Base-by-base conservation (phyloP, 2,329 filamentous ascomycete species). In the Dissoconium aciculare region DNA sequence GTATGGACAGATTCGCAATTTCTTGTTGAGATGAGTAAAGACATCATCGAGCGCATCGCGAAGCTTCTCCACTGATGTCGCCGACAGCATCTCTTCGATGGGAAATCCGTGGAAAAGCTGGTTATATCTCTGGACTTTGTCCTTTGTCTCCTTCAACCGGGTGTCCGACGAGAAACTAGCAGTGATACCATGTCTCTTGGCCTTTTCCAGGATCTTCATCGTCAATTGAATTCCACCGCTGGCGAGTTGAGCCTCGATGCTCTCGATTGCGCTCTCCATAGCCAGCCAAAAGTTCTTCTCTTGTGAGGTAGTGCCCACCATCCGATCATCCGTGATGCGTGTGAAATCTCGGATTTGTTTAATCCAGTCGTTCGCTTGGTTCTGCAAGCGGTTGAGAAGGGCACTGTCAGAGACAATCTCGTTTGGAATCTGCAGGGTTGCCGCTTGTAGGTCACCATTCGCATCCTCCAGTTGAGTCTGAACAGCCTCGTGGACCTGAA, bases 251-350 rank as follows among this genome's bases (percentile, higher is more conserved):
- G 68, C 71, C 54, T 94, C 87, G 36, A 99, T 93, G 15, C 78
- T 78, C 53, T 94, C 85, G 40, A 99, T 59, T 4, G 85, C 82
- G 11, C 78, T 79, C 56, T 98, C 91, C 80, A 98, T 93, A 2
- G 84, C 91, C 30, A 98, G 58, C 89, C 89, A 99, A 52, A 98
- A 98, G 56, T 94, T 94, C 56, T 98, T 93, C 56, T 99, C 89
- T 55, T 95, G 89, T 34, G 82, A 87, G 17, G 89, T 89, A 13
- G 84, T 92, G 17, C 74, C 67, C 42, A 69, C 66, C 54, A 76
- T 52, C 1, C 82, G 74, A 46, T 98, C 89, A 49, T 84, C 75
- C 24, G 83, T 82, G 64, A 93, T 79, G 59, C 91, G 91, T 23
- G 89, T 98, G 45, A 94, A 91, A 28, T 78, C 78, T 54, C 94